Conservation (phyloP, 2,329 filamentous ascomycete genomes). For the Elsinoe australis region DNA sequence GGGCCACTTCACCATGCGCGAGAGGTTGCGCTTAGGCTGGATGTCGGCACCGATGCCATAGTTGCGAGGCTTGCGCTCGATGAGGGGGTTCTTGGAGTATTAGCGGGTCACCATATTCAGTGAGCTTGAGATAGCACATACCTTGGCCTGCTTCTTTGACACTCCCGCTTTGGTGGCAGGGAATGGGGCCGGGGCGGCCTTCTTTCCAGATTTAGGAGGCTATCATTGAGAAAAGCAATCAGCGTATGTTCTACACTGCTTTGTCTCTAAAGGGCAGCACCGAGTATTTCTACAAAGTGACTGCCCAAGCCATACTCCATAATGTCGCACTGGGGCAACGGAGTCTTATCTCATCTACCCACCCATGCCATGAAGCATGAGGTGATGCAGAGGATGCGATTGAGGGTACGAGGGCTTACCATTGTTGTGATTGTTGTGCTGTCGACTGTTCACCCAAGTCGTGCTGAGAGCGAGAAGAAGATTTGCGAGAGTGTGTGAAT, state of each 20-base stretch:
- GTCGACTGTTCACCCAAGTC: conserved; percentile 17
- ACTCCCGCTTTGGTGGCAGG: conserved; percentile 80
- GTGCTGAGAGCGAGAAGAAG: conserved; percentile 12
- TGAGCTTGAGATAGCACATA: conserved; percentile 44
- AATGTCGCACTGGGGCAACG: conserved; percentile 10
- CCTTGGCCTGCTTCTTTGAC: conserved; percentile 93
- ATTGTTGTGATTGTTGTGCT: conserved; percentile 14
- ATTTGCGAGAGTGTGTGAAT: conserved; percentile 12
- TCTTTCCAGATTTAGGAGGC: conserved; percentile 97
- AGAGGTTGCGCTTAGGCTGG: conserved; percentile 90
- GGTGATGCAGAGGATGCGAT: conserved; percentile 6
- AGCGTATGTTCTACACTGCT: conserved; percentile 76
- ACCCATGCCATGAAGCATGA: not conserved
- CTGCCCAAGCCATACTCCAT: conserved; percentile 45
- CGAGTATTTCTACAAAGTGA: conserved; percentile 47
- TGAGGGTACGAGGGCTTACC: conserved; percentile 11
- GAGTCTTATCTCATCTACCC: conserved; percentile 7
- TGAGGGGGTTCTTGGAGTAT: conserved; percentile 76
- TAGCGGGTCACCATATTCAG: conserved; percentile 3
- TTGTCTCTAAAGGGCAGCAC: conserved; percentile 72
- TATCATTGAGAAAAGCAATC: conserved; percentile 99
- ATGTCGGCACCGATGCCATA: conserved; percentile 98
- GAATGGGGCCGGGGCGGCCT: conserved; percentile 94
- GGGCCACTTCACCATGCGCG: conserved; percentile 99
- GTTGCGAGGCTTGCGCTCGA: conserved; percentile 97